Evolutionary conservation across 2,329 filamentous ascomycete species (phyloP).

Genomic region (Emericellopsis atlantica): DNA sequence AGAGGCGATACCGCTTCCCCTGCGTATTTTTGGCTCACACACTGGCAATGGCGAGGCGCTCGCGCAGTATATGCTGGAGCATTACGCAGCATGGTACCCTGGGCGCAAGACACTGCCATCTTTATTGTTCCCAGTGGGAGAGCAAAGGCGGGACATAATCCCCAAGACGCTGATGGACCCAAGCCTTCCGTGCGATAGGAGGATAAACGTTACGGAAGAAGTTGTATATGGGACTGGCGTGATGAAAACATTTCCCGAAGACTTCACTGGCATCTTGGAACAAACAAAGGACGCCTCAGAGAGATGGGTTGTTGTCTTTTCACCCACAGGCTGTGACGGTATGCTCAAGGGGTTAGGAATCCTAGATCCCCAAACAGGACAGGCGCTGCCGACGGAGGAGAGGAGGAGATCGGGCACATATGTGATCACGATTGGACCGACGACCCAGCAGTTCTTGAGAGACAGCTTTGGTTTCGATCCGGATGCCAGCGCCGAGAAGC

Average conservation of each 20-base stretch:
- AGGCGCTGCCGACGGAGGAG: constrained; percentile 29
- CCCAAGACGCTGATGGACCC: constrained; percentile 61
- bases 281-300: constrained; percentile 23
- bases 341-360: constrained; percentile 42
- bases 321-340: constrained; percentile 50
- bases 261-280: constrained; percentile 44
- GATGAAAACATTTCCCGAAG: constrained; percentile 61
- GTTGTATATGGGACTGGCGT: constrained; percentile 81
- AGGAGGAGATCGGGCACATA: constrained; percentile 34
- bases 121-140: constrained; percentile 79
- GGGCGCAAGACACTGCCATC: constrained; percentile 37
- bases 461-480: constrained; percentile 54
- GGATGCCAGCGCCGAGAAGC: constrained; percentile 69
- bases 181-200: constrained; percentile 28
- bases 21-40: constrained; percentile 64
- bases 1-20: constrained; percentile 31
- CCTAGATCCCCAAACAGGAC: constrained; percentile 24
- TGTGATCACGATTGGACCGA: constrained; percentile 86
- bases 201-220: constrained; percentile 62
- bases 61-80: constrained; percentile 62
- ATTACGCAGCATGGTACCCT: constrained; percentile 50
- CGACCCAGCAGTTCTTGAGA: constrained; percentile 65
- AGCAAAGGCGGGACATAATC: constrained; percentile 81
- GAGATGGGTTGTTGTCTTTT: constrained; percentile 69
- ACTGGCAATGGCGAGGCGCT: constrained; percentile 77